Base-by-base conservation (phyloP, 192 early-diverging fungal species). In the Entomortierella parvispora region DNA sequence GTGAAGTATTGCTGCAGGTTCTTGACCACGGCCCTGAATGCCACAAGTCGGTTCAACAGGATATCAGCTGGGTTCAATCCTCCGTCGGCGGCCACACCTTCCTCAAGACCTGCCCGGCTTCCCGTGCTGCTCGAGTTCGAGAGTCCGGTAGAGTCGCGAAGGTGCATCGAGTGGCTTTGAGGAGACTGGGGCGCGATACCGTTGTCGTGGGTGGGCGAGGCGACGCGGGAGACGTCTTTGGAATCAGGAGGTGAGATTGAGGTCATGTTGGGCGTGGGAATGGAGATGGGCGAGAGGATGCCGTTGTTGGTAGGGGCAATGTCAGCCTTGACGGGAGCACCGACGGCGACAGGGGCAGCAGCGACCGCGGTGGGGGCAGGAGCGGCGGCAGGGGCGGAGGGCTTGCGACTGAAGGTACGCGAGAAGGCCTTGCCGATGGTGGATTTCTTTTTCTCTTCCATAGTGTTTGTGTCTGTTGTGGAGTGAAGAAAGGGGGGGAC, bases 41-140 rank as follows among this genome's bases (percentile, higher is more conserved):
- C 68, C 28, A 62, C 64, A n/a, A 80, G 79, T 18, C 82, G 79
- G 48, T 59, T 72, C 32, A 80, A 43, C 0, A 83, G 52, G 20
- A 83, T 76, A 44, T 80, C 71, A 3, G 79, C 68, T 31, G 79
- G 79, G 58, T 83, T 80, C 17, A 82, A 48, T 14, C 68, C 80
- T 22, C 63, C 70, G 12, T 40, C 37, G 12, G 37, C 37, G 5
- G 7, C 37, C 17, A 20, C 31, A 11, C 58, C 64, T 4, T 68
- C 65, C 60, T 77, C 72, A n/a, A 68, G 65, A n/a, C 71, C 72
- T 5, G 60, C 58, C 23, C 71, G 71, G 72, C 65, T 68, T 9
- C 37, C 37, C 26, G 23, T 46, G 26, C 58, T 55, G 54, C 64
- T 67, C 1, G 60, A 29, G 49, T 68, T 77, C 45, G 72, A 77